A percentile compares a stretch with the other conserved stretches of the same genome.
Evolutionary conservation across 139 green algal species (phyloP).

Genomic region (Asterochloris erici): DNA sequence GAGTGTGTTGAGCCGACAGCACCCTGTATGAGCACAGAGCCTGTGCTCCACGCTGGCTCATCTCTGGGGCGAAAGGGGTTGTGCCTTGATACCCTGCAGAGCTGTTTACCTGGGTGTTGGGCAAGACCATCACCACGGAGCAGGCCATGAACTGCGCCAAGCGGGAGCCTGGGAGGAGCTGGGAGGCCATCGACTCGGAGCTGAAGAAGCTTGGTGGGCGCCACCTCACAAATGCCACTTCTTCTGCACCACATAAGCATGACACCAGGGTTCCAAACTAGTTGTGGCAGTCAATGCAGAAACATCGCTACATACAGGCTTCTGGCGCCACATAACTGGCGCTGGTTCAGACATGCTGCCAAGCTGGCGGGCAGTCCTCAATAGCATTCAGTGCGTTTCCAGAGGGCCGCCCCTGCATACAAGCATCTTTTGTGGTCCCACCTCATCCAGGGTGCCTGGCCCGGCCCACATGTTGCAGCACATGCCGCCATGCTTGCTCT

Average conservation of each 20-base stretch:
- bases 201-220: slow-evolving; percentile 52
- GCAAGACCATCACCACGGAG: slow-evolving; percentile 45
- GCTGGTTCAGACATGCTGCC: background rate
- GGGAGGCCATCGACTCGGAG: slow-evolving; percentile 68
- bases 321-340: background rate
- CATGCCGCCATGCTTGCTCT: background rate
- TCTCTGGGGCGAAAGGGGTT: background rate
- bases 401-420: background rate
- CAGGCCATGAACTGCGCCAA: slow-evolving; percentile 65
- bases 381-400: background rate
- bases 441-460: background rate
- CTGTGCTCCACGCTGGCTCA: too few relatives aligned
- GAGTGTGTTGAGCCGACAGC: too few relatives aligned
- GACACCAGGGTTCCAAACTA: background rate
- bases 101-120: slow-evolving; percentile 65
- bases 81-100: slow-evolving; percentile 25
- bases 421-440: background rate
- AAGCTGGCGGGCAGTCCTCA: background rate
- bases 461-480: background rate
- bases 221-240: background rate
- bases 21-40: too few relatives aligned
- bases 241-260: too few relatives aligned
- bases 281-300: background rate
- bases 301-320: background rate
- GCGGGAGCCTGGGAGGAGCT: slow-evolving; percentile 73